Base-by-base conservation (phyloP, 768 basidiomycete species). In the Rhodotorula babjevae region DNA sequence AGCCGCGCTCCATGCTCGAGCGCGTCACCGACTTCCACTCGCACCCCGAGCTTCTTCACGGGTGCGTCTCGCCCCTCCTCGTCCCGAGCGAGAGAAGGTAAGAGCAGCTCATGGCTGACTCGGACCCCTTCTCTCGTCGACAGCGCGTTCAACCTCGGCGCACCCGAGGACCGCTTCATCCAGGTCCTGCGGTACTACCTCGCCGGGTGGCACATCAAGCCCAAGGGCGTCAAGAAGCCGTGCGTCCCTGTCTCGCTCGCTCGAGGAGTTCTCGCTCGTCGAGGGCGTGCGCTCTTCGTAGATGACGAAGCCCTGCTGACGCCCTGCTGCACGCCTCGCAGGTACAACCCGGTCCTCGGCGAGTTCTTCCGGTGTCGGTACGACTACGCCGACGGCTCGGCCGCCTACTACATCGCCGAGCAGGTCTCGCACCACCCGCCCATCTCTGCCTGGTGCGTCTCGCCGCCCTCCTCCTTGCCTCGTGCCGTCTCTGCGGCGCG, bases 191-290 rank as follows among this genome's bases (percentile, higher is more conserved):
- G 90, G 73, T 96, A 94, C 81, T 99, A 97, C 80, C 88, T 99
- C 60, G 89, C 91, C n/a, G 96, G 96, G 33, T 99, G 96, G 96
- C 96, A 98, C 82, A 94, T 97, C 83, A 97, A 97, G 82, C 94
- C 96, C 76, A 94, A 91, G 83, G 96, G 80, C 65, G 96, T 98
- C 72, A 99, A 99, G 89, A 99, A 99, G 83, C 95, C 95, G 87
- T 93, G 78, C 82, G 90, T 84, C 29, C 2, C 25, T 11, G 5
- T 21, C 23, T 52, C 23, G 11, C 50, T 25, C 50, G 25, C 23
- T 7, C 50, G 7, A 25, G 25, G 25, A 2, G 19, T 9, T 23
- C 47, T 14, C 25, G 50, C 50, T 25, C 50, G 25, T 9, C 19
- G 15, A 15, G 6, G 12, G 46, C 46, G 46, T 7, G 46, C 8